phyloP scores from a whole-genome alignment of 139 green algal species.

The Asterochloris erici region DNA sequence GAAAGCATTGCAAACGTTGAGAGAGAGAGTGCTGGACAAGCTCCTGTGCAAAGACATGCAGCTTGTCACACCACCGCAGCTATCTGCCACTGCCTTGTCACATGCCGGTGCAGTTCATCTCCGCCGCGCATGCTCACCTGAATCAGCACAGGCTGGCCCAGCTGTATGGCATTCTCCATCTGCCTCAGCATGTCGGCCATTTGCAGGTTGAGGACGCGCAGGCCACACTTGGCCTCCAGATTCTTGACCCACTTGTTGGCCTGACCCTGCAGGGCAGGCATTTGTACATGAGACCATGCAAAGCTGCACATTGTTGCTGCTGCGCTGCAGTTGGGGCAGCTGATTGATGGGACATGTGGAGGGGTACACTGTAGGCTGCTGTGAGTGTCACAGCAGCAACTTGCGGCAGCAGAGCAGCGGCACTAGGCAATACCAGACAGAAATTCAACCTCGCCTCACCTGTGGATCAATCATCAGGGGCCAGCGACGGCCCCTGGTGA shows the following conservation, averaged over 20 bases:
- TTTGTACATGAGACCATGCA: not conserved
- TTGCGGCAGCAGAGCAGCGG: not conserved
- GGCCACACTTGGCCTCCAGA: slow-evolving; percentile 63
- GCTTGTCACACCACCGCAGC: too few species aligned
- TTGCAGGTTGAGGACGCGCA: slow-evolving; percentile 69
- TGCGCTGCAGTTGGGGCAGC: not conserved
- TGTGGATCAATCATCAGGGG: slow-evolving; percentile 49
- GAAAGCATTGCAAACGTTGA: too few species aligned
- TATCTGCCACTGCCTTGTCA: too few species aligned
- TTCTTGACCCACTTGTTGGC: slow-evolving; percentile 82
- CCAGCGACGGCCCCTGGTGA: slow-evolving; percentile 32
- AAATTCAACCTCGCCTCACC: not conserved
- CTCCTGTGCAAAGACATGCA: too few species aligned
- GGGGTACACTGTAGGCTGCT: not conserved
- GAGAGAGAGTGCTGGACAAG: too few species aligned
- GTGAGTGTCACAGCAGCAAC: not conserved
- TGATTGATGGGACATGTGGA: not conserved
- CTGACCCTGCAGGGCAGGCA: slow-evolving; percentile 49
- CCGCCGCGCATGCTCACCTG: slow-evolving; percentile 24
- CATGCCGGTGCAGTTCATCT: too few species aligned
- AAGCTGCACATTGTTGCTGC: not conserved
- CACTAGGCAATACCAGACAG: not conserved
- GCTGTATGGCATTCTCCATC: slow-evolving; percentile 80
- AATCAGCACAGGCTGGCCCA: slow-evolving; percentile 76
- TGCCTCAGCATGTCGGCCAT: slow-evolving; percentile 71